Base-by-base conservation (phyloP, 139 green algal genomes). In the Haematococcus sp. region DNA sequence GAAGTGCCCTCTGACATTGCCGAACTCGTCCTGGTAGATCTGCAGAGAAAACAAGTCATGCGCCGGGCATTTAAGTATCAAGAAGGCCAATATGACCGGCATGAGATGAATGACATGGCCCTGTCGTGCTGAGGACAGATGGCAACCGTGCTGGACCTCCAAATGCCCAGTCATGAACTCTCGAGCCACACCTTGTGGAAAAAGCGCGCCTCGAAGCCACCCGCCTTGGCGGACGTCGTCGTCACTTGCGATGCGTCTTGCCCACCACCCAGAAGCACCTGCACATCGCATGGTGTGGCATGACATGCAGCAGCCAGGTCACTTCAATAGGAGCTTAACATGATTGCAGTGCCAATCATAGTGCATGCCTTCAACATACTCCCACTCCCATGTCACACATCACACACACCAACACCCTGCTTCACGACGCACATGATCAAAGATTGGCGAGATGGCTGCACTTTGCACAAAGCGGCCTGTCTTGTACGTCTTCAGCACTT, bases 181-280 rank as follows among this genome's bases (percentile, higher is more conserved):
- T n/a, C n/a, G n/a, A n/a, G n/a, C n/a, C n/a, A n/a, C 9, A 94
- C 89, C 88, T 99, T 99, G 84, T 98, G 94, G 88, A 94, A 98
- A 79, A 99, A 98, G 44, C 91, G 82, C 2, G 90, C 83, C 84
- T 99, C 93, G 74, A 99, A 99, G 49, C 92, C 88, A 70, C 96
- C 96, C 3, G 92, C 94, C 71, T 91, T 87, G 23, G 87, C 86
- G 16, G 84, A 80, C 2, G 94, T 98, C 28, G 91, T 97, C n/a
- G 96, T 99, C 76, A 91, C 87, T 61, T 91, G 82, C 35, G 85
- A 89, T 13, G 93, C 93, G 30, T 97, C 93, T 81, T 98, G 95
- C 0, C 95, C 95, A 67, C 95, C 95, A 30, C 93, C 95, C 30
- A 97, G 75, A 31, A 98, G 51, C 19, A 98, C 85, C 89, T 93